Evolutionary conservation across 1,284 basidiomycete genomes (phyloP), one percentile per base, ranked within the genome.

Genomic region (Ustilago loliicola): DNA sequence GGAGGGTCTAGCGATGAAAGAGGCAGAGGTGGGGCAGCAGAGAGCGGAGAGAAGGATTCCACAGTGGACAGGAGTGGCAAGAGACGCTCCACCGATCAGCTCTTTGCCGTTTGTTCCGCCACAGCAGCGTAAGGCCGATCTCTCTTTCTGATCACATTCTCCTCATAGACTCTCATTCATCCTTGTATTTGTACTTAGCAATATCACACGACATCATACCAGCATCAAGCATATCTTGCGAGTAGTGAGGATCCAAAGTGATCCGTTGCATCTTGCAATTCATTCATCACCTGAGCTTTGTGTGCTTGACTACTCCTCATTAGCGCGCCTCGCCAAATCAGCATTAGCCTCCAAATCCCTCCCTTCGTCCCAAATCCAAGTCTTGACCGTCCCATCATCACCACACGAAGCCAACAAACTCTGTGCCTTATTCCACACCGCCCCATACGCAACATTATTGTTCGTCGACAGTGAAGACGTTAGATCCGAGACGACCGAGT

Each of bases 381-480:
- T 82, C 38, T 87, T 85, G 19, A 88, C 86, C n/a, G 82, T 84
- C 8, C 87, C 87, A 77, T 89, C 88, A 64, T 88, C 88, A 2
- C 87, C 87, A 27, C 86, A 88, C 66, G 85, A 87, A 13, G 87
- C 79, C 51, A 89, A 65, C 45, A 83, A 63, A 47, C 84, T 85
- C 60, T 86, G 87, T 2, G 81, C 83, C 52, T 83, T 86, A 59
- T 83, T 86, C 88, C 88, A 88, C 19, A 81, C 83, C 11, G 87
- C 87, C 47, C 88, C 88, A 74, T 87, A 89, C 13, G 88, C 88
- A 15, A 82, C 77, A 38, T 77, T 77, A 64, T 77, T 77, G 58
- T 73, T 77, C 7, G 71, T 77, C 55, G 70, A 72, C 25, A 76
- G 36, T n/a, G 59, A 62, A 3, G 65, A 63, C 2, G 66, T 69